Evolutionary conservation across 306 rosid species (phyloP), one percentile per base, ranked within the genome.

Genomic region (Sphenostylis stenocarpa): DNA sequence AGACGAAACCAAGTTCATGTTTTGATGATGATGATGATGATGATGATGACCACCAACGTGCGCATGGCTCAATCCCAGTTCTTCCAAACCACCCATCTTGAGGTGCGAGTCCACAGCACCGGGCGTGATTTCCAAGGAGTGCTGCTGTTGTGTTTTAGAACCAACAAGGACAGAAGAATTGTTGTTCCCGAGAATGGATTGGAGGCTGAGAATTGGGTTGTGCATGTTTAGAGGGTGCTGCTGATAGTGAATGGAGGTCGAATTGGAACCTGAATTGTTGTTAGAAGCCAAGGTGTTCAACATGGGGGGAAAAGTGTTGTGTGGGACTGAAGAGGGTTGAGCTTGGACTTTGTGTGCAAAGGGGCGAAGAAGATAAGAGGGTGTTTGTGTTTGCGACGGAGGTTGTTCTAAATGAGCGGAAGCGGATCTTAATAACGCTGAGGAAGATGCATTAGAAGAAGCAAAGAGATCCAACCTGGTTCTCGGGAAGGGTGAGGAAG

Each of bases 401-500:
- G 87, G 84, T 38, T 87, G 58, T 20, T 52, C 91, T 49, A 89
- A 76, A 78, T 58, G 66, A 21, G 72, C n/a, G 28, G 89, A 83
- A 56, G 67, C 16, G 33, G 90, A 81, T 80, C 88, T 78, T 9
- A 71, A 5, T 13, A 71, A 6, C 23, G 73, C 3, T 7, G 80
- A 64, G 34, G 86, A 75, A 48, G 89, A 41, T 41, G 47, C 47
- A 41, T 41, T 41, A 41, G 86, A 14, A 43, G 93, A 72, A 48
- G 89, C 89, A 17, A 92, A 90, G 17, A 95, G 84, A 72, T 96
- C 98, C 6, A 96, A 77, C 10, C 99, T 84, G 63, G 77, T 83
- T 77, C 98, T 80, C 3, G 91, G 85, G 67, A 92, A 90, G 38
- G 88, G 52, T 0, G 97, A 89, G 3, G 91, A 84, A 2, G 92